Conservation (phyloP, 768 basidiomycete species). For the Leccinum barrowsii region DNA sequence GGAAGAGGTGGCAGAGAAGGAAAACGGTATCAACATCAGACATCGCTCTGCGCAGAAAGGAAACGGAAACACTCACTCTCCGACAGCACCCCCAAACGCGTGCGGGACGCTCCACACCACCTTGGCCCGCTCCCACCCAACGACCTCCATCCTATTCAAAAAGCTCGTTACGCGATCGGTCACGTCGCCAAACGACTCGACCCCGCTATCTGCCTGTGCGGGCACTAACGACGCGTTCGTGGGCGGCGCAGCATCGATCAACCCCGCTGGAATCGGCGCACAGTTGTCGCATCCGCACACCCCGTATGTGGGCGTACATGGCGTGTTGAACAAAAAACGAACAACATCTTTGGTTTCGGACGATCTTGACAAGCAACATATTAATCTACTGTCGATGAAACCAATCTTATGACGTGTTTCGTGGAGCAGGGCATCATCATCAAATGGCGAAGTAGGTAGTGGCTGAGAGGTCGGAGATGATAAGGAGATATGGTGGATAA, state of each 20-base stretch:
- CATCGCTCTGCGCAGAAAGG: neutral
- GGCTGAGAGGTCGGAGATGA: no score
- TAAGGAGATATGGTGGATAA: no score
- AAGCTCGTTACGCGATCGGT: slow-evolving; percentile 65
- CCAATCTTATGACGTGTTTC: no score
- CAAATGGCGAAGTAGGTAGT: no score
- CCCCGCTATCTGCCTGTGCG: slow-evolving; percentile 21
- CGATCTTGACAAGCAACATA: no score
- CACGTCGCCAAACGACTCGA: slow-evolving; percentile 59
- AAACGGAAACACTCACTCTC: slow-evolving; percentile 26
- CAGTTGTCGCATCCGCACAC: slow-evolving; percentile 76
- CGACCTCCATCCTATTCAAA: slow-evolving; percentile 48
- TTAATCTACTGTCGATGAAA: no score
- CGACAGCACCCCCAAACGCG: slow-evolving; percentile 54
- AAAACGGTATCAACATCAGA: neutral
- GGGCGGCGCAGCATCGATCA: slow-evolving; percentile 23
- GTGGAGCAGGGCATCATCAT: no score
- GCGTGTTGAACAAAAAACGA: no score
- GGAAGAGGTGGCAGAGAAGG: no score
- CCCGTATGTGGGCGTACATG: slow-evolving; percentile 62
- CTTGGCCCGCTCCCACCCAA: slow-evolving; percentile 66
- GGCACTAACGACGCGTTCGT: slow-evolving; percentile 15
- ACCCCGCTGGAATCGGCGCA: slow-evolving; percentile 39
- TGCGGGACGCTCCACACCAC: slow-evolving; percentile 78
- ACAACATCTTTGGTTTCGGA: no score